A percentile compares a stretch with the other conserved stretches of the same genome.
Evolutionary conservation across 345 rosid genomes (phyloP).

Genomic region (Toxicodendron radicans): DNA sequence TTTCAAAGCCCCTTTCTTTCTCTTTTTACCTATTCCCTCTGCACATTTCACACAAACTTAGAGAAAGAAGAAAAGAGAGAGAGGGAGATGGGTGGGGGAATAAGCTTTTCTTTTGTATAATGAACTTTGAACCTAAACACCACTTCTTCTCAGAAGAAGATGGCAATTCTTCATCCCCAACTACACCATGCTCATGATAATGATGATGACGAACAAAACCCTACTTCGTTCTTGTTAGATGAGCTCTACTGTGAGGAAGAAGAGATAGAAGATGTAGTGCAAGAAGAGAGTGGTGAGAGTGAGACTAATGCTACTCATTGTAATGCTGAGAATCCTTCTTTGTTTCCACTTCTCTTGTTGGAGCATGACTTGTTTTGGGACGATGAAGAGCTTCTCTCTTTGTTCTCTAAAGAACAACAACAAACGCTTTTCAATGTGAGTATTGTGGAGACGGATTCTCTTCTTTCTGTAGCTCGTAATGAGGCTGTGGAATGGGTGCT

Average conservation of each 20-base stretch:
- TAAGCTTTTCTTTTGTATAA: slow-evolving; percentile 25
- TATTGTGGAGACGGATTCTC: slow-evolving; percentile 22
- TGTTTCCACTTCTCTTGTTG: slow-evolving; percentile 38
- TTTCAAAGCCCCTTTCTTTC: slow-evolving; percentile 7
- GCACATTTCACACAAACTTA: slow-evolving; percentile 19
- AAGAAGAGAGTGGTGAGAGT: slow-evolving; percentile 27
- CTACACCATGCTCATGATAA: slow-evolving; percentile 9
- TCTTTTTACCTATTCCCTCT: background rate
- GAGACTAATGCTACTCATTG: background rate
- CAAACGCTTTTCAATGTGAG: background rate
- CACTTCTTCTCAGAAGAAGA: slow-evolving; percentile 45
- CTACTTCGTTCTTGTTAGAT: slow-evolving; percentile 42
- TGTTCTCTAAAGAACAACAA: slow-evolving; percentile 64
- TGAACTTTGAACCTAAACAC: slow-evolving; percentile 29
- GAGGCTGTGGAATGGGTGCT: slow-evolving; percentile 85
- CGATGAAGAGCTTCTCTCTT: slow-evolving; percentile 66
- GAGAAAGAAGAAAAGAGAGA: slow-evolving; percentile 20
- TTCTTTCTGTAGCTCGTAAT: slow-evolving; percentile 44
- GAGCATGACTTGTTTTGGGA: slow-evolving; percentile 80
- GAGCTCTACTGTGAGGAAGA: slow-evolving; percentile 78
- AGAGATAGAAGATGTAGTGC: slow-evolving; percentile 40
- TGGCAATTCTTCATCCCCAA: slow-evolving; percentile 48
- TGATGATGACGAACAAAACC: slow-evolving; percentile 21
- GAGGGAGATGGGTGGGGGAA: slow-evolving; percentile 31
- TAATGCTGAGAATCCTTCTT: slow-evolving; percentile 14